Conservation (phyloP, 225 moss, liverwort and hornwort species). For the Takakia lepidozioides region DNA sequence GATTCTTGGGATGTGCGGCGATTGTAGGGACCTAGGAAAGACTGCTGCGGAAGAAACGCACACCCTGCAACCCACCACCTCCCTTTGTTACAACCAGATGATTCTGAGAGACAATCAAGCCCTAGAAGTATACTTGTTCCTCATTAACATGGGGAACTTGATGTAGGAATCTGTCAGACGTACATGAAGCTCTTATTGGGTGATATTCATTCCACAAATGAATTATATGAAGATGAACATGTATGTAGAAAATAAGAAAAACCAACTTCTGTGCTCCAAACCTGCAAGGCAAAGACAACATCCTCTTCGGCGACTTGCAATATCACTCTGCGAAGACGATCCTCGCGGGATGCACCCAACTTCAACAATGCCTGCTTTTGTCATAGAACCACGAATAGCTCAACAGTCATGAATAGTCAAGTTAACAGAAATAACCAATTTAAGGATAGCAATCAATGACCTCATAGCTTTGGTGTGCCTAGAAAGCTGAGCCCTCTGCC, state of each 20-base stretch:
- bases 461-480: too few relatives aligned
- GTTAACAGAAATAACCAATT: too few relatives aligned
- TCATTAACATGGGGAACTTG: too few relatives aligned
- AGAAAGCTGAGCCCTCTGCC: too few relatives aligned
- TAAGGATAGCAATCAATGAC: too few relatives aligned
- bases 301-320: conserved; percentile 83
- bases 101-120: neutral
- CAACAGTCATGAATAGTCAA: too few relatives aligned
- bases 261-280: conserved; percentile 3
- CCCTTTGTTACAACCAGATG: neutral
- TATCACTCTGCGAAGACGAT: conserved; percentile 78
- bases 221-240: too few relatives aligned
- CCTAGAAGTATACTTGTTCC: neutral
- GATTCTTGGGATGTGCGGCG: too few relatives aligned
- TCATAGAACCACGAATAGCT: neutral
- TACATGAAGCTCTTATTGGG: neutral
- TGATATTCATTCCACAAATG: neutral
- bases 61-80: conserved; percentile 37
- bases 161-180: neutral
- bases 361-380: conserved; percentile 61
- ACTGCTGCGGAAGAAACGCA: conserved; percentile 73
- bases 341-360: conserved; percentile 75
- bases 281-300: conserved; percentile 84
- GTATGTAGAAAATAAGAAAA: conserved; percentile 7
- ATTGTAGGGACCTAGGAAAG: too few relatives aligned